Evolutionary conservation across 192 early-diverging fungal species (phyloP), one percentile per base, ranked within the genome.

Genomic region (Phlyctochytrium planicorne): DNA sequence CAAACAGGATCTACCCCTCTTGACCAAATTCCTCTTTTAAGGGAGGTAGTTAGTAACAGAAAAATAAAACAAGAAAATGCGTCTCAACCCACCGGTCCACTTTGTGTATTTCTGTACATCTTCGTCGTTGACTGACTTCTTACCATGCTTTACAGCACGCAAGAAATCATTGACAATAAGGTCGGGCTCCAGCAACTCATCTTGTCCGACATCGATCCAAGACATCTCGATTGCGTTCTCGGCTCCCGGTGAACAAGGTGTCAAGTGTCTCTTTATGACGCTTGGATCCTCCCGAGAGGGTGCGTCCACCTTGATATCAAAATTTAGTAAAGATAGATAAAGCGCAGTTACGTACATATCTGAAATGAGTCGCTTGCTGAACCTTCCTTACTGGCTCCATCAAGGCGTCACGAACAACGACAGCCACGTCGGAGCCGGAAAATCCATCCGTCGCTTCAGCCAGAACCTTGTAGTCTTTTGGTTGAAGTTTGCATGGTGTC

Each of bases 331-430:
- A 29, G 2, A 71, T 27, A 33, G 24, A 2, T 29, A 17, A 3
- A 47, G 10, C 6, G 20, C 40, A 6, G 20, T 4, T 3, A 35
- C 65, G 47, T 70, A 89, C 90, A 71, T 84, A 78, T 76, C 92
- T 92, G 75, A 96, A 97, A 73, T 96, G 94, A 33, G 93, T 97
- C 30, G 94, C 92, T 62, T 83, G 76, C 75, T 97, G 97, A 2
- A 98, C 95, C 73, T 97, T 98, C 31, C 95, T 86, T 36, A 98
- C 89, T 6, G 95, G 97, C 81, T 94, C 90, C 94, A 98, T 98
- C 70, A 98, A 78, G 4, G 97, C 97, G 77, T 98, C 97, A 2
- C 94, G 83, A 12, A 98, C 97, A 23, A 94, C 86, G 33, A 94
- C 89, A 3, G 92, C 90, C 63, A 98, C 93, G 87, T 98, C 95